Evolutionary conservation across 2,329 filamentous ascomycete species (phyloP).

Genomic region (Ceratocystis huliohia): DNA sequence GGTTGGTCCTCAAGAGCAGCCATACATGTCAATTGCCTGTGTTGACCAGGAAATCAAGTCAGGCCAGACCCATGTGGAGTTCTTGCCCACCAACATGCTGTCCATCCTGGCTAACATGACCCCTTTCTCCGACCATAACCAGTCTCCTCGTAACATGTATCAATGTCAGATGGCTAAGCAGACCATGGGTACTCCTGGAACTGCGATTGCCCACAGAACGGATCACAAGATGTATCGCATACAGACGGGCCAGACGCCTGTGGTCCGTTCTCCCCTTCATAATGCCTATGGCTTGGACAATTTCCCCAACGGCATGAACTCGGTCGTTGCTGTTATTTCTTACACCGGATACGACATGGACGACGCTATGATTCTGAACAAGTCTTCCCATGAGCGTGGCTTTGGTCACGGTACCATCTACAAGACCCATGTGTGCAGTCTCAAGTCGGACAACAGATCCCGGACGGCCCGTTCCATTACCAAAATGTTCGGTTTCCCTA

Average conservation of each 20-base stretch:
- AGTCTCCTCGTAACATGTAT: constrained; percentile 98
- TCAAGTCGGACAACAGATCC: constrained; percentile 64
- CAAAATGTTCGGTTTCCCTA: constrained; percentile 86
- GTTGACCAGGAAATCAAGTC: constrained; percentile 76
- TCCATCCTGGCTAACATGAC: constrained; percentile 98
- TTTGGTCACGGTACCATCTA: constrained; percentile 95
- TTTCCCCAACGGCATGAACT: constrained; percentile 93
- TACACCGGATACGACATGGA: constrained; percentile 99
- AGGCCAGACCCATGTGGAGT: constrained; percentile 90
- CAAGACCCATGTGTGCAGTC: constrained; percentile 85
- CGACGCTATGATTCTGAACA: constrained; percentile 99
- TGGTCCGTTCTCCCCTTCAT: constrained; percentile 83
- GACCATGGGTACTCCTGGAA: constrained; percentile 92
- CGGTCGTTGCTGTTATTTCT: constrained; percentile 91
- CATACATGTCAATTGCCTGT: constrained; percentile 95
- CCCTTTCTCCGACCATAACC: constrained; percentile 96
- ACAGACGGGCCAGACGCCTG: constrained; percentile 89
- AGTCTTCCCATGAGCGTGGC: constrained; percentile 87
- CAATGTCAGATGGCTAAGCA: constrained; percentile 99
- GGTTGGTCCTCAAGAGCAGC: constrained; percentile 88
- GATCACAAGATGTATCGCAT: constrained; percentile 96
- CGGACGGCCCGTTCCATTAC: constrained; percentile 55
- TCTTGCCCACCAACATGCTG: constrained; percentile 87
- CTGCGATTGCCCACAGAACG: constrained; percentile 71
- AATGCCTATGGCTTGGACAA: constrained; percentile 96